Base-by-base conservation (phyloP, 192 early-diverging fungal genomes). In the Globomyces pollinis-pini region DNA sequence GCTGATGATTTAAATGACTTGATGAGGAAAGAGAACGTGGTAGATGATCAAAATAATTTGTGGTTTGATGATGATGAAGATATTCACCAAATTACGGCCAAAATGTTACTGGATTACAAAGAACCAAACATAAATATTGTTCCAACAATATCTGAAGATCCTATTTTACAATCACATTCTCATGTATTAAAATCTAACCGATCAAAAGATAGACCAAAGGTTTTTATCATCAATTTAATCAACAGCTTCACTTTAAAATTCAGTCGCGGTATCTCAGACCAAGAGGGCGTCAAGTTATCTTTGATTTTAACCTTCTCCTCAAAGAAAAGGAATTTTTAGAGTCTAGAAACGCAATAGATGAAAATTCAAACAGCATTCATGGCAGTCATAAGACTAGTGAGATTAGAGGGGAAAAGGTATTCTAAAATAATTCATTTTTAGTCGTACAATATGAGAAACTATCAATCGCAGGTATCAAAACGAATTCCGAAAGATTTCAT, bases 401-500 rank as follows among this genome's bases (percentile, higher is more conserved):
- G 5, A 8, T 47, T 26, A 47, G 28, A 47, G 23, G 6, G 6
- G 23, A 47, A 26, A 26, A 47, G 28, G 44, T 28, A 26, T 6
- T 47, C 21, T 28, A 47, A 7, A 26, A 28, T 4, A 12, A 15
- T 7, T 26, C 28, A 26, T 28, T 8, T 26, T 3, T 7, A 47
- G 44, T 28, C 23, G 23, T 28, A 47, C 23, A 47, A 47, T 13
- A 33, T 71, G 15, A 38, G 73, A 4, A 45, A 67, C 6, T 50
- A 67, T 35, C 52, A 69, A 32, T 75, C 77, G 4, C 35, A 53
- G 13, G 68, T 75, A 21, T 72, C 70, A 5, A 38, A 30, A 20
- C 44, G 73, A 3, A 55, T 66, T 26, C 77, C 77, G 51, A 73
- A 76, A 56, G 67, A 67, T 23, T 73, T 73, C 54, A 74, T 79